Percentiles rank a stretch among this genome's conserved stretches.
These are phyloP conservation scores for Sphagnum fallax DNA, from an alignment of 228 moss, liverwort and hornwort species.

Conservation along the genomic window DNA sequence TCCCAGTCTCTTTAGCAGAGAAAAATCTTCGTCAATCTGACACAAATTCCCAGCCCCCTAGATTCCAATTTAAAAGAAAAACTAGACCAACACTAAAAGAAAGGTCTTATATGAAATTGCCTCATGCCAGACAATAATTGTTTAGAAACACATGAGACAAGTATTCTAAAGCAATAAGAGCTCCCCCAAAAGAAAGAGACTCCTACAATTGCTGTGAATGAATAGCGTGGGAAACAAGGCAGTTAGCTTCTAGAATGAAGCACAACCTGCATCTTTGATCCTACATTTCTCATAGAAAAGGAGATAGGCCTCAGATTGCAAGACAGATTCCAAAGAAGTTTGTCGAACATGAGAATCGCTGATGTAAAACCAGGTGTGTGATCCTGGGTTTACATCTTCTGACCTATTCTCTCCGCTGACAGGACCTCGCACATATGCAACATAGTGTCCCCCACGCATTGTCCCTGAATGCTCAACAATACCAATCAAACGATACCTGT, in stretches of 20 bases:
- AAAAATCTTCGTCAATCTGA: too few relatives aligned
- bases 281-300: constrained; percentile 68
- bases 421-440: constrained; percentile 75
- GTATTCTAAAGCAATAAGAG: too few relatives aligned
- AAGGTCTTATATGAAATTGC: too few relatives aligned
- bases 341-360: constrained; percentile 78
- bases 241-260: not conserved
- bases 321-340: constrained; percentile 69
- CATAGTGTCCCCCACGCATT: constrained; percentile 84
- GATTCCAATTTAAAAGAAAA: too few relatives aligned
- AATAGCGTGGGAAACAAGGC: not conserved
- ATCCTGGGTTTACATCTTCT: constrained; percentile 12
- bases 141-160: too few relatives aligned
- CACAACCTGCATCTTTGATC: not conserved
- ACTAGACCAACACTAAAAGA: too few relatives aligned
- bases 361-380: constrained; percentile 75
- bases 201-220: not conserved
- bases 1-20: too few relatives aligned
- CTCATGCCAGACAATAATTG: too few relatives aligned
- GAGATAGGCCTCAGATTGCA: constrained; percentile 83
- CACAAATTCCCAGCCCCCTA: too few relatives aligned
- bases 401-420: constrained; percentile 8
- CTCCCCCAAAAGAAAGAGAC: too few relatives aligned
- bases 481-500: constrained; percentile 68
- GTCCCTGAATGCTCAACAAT: constrained; percentile 91